Base-by-base conservation (phyloP, 2,329 filamentous ascomycete species). In the Claviceps purpurea region DNA sequence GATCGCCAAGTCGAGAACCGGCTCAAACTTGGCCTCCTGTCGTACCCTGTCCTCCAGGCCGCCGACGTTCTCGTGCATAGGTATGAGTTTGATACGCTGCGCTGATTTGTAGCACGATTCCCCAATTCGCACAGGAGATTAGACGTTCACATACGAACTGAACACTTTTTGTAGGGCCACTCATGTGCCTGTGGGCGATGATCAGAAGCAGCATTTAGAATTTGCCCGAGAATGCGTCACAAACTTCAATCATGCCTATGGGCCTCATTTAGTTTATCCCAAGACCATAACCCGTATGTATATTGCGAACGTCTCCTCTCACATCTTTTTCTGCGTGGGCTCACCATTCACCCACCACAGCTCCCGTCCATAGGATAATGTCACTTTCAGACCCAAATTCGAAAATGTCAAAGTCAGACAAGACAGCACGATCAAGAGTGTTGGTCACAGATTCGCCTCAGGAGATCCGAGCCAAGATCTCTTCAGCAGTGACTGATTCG, bases 321-420 rank as follows among this genome's bases (percentile, higher is more conserved):
- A 10, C 16, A 47, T 5, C 2, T 16, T 22, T 30, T 37, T 14
- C 16, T 47, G 46, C 16, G 14, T 38, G 18, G 18, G n/a, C 5
- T 26, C 11, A 42, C 49, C 50, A 11, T 43, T 52, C 5, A 22
- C 30, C n/a, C 6, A n/a, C 45, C 42, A 39, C 14, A 88, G 84
- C 84, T n/a, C 83, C 87, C 4, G 80, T 86, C 2, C 87, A 85
- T 60, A 82, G 91, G 55, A 78, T 98, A 56, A 97, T 96, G 90
- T 95, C 89, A 18, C 78, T 98, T 22, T 81, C 79, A 50, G 73
- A 87, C 11, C 91, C 93, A 0, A 70, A 67, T 0, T 74, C 79
- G 50, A 98, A 98, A 65, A 98, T 98, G 93, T 95, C 89, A 52
- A 98, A 98, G 68, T 95, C 89, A 0, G 77, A 89, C 60, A 63